These are phyloP conservation scores for Boletus coccyginus DNA, from an alignment of 768 basidiomycete genomes.

Conservation along the genomic window DNA sequence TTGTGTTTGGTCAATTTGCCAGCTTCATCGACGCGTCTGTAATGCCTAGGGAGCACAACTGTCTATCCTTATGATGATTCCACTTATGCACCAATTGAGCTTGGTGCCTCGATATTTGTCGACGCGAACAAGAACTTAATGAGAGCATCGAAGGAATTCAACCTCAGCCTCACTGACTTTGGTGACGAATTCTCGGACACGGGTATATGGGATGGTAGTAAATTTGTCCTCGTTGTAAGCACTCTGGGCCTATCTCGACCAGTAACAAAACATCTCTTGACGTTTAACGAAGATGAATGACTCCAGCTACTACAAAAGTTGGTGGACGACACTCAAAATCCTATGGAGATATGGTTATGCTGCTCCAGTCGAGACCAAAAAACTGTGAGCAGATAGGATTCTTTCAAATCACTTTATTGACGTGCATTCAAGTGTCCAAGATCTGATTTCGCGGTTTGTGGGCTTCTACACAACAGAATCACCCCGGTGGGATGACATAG, in stretches of 20 bases:
- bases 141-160: constrained; percentile 80
- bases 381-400: constrained; percentile 40
- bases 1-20: background rate
- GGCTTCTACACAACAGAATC: constrained; percentile 52
- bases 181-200: constrained; percentile 46
- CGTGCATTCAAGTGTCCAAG: constrained; percentile 45
- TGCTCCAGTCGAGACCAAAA: constrained; percentile 55
- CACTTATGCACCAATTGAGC: constrained; percentile 63
- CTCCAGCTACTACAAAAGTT: constrained; percentile 37
- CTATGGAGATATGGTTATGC: constrained; percentile 75
- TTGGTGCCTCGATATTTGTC: constrained; percentile 90
- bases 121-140: constrained; percentile 64
- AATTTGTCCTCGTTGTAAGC: constrained; percentile 64
- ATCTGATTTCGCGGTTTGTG: constrained; percentile 51
- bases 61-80: constrained; percentile 69
- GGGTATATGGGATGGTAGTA: constrained; percentile 82
- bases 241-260: background rate
- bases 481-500: constrained; percentile 62
- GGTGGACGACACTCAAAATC: constrained; percentile 74
- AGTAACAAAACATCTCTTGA: background rate
- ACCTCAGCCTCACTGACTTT: constrained; percentile 55
- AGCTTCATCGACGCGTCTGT: constrained; percentile 1
- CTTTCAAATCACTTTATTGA: background rate
- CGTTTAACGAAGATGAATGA: constrained; percentile 39
- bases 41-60: constrained; percentile 62